A percentile compares a stretch with the other conserved stretches of the same genome.
phyloP scores from a whole-genome alignment of 371 early-diverging fungal genomes.

The Funneliformis caledonium region DNA sequence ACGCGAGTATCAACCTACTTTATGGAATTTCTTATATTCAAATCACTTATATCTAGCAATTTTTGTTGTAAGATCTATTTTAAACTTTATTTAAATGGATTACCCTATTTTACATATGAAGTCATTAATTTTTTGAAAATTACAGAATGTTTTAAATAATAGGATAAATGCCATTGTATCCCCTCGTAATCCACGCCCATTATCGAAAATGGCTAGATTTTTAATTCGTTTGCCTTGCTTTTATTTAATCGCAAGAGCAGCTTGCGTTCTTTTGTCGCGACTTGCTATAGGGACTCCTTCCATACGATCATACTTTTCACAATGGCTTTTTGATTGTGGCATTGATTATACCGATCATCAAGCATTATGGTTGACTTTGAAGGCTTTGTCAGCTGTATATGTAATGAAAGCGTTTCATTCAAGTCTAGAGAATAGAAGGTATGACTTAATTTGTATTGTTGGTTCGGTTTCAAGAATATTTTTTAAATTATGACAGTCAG shows the following conservation, averaged over 20 bases:
- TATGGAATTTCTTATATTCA: conserved; percentile 39
- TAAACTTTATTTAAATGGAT: background rate
- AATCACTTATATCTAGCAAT: conserved; percentile 35
- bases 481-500: too few relatives aligned
- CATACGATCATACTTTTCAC: conserved; percentile 22
- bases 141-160: conserved; percentile 39
- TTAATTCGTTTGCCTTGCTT: conserved; percentile 35
- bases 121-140: background rate
- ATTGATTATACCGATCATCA: conserved; percentile 38
- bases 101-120: background rate
- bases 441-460: background rate
- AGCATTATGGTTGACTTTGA: conserved; percentile 40
- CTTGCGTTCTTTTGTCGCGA: conserved; percentile 32
- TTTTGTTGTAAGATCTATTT: conserved; percentile 26
- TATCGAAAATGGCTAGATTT: conserved; percentile 21
- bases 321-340: conserved; percentile 5
- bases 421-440: conserved; percentile 39
- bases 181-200: conserved; percentile 38
- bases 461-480: background rate
- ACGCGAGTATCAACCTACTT: conserved; percentile 33
- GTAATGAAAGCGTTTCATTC: conserved; percentile 40
- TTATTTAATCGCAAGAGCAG: conserved; percentile 31
- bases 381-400: conserved; percentile 33
- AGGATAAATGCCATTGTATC: conserved; percentile 39
- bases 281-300: conserved; percentile 5